A percentile compares a stretch with the other conserved stretches of the same genome.
These are phyloP conservation scores for Salix udensis DNA, from an alignment of 345 rosid species.

Conservation along the genomic window DNA sequence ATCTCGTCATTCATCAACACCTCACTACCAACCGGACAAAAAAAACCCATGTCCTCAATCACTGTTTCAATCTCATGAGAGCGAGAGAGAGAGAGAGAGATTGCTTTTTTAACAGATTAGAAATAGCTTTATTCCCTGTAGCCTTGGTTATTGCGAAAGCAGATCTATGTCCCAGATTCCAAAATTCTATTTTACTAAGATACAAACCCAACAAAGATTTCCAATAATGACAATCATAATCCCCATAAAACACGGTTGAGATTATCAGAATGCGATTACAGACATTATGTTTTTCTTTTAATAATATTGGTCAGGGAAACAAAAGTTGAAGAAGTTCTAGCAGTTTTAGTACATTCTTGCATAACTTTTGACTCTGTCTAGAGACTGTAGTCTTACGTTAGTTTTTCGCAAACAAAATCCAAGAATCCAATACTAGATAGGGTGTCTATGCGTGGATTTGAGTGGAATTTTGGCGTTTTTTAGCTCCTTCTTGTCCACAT, in stretches of 20 bases:
- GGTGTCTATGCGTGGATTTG: conserved; percentile 44
- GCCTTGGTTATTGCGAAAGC: conserved; percentile 45
- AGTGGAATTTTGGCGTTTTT: conserved; percentile 50
- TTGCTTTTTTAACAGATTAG: conserved; percentile 30
- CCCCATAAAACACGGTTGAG: neutral
- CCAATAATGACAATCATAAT: conserved; percentile 2
- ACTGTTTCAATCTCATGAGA: neutral
- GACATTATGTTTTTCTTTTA: neutral
- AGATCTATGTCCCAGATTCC: conserved; percentile 40
- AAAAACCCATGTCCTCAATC: conserved; percentile 3
- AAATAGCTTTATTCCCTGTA: conserved; percentile 40
- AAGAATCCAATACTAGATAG: conserved; percentile 19
- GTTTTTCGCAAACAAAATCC: conserved; percentile 13
- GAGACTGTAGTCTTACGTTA: conserved; percentile 18
- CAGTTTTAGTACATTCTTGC: neutral
- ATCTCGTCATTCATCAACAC: conserved; percentile 18
- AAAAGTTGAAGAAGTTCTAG: neutral
- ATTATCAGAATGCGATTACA: neutral
- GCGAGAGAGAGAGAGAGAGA: conserved; percentile 6
- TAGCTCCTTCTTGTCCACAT: conserved; percentile 12
- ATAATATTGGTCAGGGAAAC: neutral
- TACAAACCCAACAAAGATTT: neutral
- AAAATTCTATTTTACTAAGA: conserved; percentile 13
- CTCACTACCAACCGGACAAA: conserved; percentile 26
- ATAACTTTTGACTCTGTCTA: conserved; percentile 15